Percentiles rank a stretch among this genome's conserved stretches.
Conservation (phyloP, 192 early-diverging fungal species). For the Oehlia diaphana region DNA sequence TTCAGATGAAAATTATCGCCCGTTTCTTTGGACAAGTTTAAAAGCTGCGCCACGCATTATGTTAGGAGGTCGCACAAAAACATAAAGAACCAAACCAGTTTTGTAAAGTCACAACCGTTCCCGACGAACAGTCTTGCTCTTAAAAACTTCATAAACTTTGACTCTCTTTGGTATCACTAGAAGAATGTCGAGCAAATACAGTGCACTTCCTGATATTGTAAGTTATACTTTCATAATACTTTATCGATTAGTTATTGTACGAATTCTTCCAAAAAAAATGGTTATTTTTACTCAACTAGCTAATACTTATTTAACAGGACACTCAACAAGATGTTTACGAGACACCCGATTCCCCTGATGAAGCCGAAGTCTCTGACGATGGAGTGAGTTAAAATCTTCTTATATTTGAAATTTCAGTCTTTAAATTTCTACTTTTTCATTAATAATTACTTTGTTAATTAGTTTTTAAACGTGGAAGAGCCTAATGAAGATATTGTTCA, state of each 20-base stretch:
- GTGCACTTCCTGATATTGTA: constrained; percentile 79
- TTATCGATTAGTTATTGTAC: background rate
- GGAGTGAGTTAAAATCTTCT: constrained; percentile 1
- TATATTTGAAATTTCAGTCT: background rate
- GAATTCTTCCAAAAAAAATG: background rate
- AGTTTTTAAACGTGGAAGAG: constrained; percentile 51
- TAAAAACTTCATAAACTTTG: background rate
- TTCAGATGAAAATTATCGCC: too few relatives aligned
- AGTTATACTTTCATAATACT: constrained; percentile 9
- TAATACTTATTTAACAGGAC: constrained; percentile 41
- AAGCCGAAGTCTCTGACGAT: constrained; percentile 28
- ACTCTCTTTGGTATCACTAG: constrained; percentile 1
- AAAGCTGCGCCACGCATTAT: too few relatives aligned
- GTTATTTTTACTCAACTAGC: background rate
- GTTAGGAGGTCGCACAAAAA: too few relatives aligned
- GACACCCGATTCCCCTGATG: constrained; percentile 60
- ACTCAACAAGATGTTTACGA: constrained; percentile 87
- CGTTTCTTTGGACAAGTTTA: too few relatives aligned
- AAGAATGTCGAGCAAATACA: constrained; percentile 68
- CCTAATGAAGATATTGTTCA: constrained; percentile 61
- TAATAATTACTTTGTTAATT: background rate
- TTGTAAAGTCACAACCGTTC: background rate
- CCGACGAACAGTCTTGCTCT: background rate
- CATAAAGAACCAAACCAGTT: too few relatives aligned
- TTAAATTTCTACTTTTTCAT: background rate